Conservation (phyloP, 176 grass and related monocot species). For the Tillandsia leiboldiana region DNA sequence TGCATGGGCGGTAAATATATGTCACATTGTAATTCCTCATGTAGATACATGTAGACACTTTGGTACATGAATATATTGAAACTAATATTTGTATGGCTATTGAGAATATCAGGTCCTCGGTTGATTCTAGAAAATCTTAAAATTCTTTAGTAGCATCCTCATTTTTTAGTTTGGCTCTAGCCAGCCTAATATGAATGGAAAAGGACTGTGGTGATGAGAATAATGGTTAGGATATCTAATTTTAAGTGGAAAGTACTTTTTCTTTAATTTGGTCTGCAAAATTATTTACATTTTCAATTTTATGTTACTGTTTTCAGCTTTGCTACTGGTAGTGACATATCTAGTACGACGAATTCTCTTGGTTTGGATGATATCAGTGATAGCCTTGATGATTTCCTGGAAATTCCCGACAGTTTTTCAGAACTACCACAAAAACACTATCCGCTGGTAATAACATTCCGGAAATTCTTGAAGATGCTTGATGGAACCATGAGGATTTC, state of each 20-base stretch:
- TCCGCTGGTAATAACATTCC: constrained; percentile 68
- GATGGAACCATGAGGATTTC: constrained; percentile 62
- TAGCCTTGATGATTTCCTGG: constrained; percentile 44
- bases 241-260: not conserved
- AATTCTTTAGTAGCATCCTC: no score
- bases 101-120: no score
- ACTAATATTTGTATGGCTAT: no score
- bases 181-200: not conserved
- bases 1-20: no score
- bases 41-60: no score
- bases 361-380: constrained; percentile 48
- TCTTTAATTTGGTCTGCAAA: not conserved
- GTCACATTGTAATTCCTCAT: no score
- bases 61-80: no score
- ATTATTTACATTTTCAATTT: constrained; percentile 8
- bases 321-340: constrained; percentile 26
- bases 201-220: not conserved
- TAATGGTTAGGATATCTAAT: not conserved
- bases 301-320: constrained; percentile 29
- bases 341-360: constrained; percentile 24
- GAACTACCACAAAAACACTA: constrained; percentile 28
- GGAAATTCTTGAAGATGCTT: constrained; percentile 79
- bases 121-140: no score
- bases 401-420: constrained; percentile 57
- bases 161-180: not conserved